Conservation (phyloP, 192 early-diverging fungal species). For the Umbelopsis ramanniana region DNA sequence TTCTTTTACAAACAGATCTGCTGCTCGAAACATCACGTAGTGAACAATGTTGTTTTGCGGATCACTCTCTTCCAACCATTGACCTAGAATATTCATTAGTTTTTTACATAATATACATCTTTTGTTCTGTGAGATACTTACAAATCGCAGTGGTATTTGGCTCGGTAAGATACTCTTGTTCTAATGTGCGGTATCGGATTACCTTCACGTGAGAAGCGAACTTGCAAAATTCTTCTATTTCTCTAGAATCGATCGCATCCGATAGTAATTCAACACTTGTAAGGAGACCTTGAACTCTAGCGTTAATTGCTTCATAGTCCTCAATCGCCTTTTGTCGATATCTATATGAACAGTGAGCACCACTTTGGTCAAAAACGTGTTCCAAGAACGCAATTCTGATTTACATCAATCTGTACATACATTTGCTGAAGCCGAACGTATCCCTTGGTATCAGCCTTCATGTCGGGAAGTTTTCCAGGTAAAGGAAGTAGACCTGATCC, state of each 20-base stretch:
- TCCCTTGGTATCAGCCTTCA: constrained; percentile 93
- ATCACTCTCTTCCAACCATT: constrained; percentile 52
- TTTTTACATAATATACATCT: background rate
- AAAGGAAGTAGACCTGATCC: constrained; percentile 77
- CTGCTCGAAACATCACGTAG: constrained; percentile 70
- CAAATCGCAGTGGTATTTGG: constrained; percentile 54
- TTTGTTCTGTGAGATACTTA: constrained; percentile 26
- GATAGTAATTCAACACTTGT: constrained; percentile 48
- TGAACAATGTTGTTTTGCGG: constrained; percentile 59
- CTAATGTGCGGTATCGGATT: constrained; percentile 62
- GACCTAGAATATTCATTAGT: constrained; percentile 35
- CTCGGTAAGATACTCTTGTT: constrained; percentile 54
- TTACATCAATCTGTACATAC: constrained; percentile 44
- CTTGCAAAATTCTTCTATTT: constrained; percentile 85
- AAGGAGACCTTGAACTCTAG: constrained; percentile 53
- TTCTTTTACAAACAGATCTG: constrained; percentile 62
- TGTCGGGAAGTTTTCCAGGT: constrained; percentile 89
- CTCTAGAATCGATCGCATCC: constrained; percentile 62
- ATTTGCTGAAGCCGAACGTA: constrained; percentile 86
- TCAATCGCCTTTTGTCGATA: constrained; percentile 81
- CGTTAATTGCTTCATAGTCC: constrained; percentile 59
- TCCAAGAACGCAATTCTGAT: background rate
- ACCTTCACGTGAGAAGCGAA: constrained; percentile 73
- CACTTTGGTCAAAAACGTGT: background rate
- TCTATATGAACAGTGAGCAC: constrained; percentile 31